These are phyloP conservation scores for Fusarium penzigii DNA, from an alignment of 2,329 filamentous ascomycete species.

Conservation along the genomic window DNA sequence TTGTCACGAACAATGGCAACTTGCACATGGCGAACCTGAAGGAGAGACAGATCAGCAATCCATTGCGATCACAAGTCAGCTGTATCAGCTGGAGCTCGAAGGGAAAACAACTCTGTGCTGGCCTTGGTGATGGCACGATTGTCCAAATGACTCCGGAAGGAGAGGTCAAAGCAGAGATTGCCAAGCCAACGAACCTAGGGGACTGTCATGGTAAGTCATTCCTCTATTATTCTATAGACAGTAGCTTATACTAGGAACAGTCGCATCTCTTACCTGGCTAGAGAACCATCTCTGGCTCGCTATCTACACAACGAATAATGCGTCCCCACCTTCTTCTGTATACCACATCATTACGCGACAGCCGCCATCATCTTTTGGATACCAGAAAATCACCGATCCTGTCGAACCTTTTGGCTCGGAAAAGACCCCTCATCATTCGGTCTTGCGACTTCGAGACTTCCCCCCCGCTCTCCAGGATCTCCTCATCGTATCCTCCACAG, in stretches of 20 bases:
- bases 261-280: slow-evolving; percentile 83
- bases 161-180: slow-evolving; percentile 73
- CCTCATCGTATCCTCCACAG: slow-evolving; percentile 79
- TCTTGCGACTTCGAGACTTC: slow-evolving; percentile 77
- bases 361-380: slow-evolving; percentile 61
- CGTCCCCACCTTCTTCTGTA: slow-evolving; percentile 61
- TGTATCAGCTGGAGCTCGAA: slow-evolving; percentile 89
- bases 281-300: slow-evolving; percentile 83
- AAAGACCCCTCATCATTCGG: slow-evolving; percentile 72
- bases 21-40: slow-evolving; percentile 82
- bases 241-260: slow-evolving; percentile 40
- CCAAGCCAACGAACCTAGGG: slow-evolving; percentile 69
- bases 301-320: slow-evolving; percentile 69
- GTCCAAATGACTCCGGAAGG: slow-evolving; percentile 85
- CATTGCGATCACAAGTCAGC: slow-evolving; percentile 72
- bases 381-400: slow-evolving; percentile 74
- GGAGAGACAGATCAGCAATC: slow-evolving; percentile 62
- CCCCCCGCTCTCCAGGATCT: slow-evolving; percentile 78
- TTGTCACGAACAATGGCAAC: slow-evolving; percentile 79
- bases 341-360: slow-evolving; percentile 79
- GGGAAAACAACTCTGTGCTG: slow-evolving; percentile 90
- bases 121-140: slow-evolving; percentile 76
- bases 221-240: slow-evolving; percentile 8
- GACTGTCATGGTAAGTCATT: slow-evolving; percentile 65
- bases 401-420: slow-evolving; percentile 70